Base-by-base conservation (phyloP, 1,139 yeast species). In the Geotrichum cucujoidarum region DNA sequence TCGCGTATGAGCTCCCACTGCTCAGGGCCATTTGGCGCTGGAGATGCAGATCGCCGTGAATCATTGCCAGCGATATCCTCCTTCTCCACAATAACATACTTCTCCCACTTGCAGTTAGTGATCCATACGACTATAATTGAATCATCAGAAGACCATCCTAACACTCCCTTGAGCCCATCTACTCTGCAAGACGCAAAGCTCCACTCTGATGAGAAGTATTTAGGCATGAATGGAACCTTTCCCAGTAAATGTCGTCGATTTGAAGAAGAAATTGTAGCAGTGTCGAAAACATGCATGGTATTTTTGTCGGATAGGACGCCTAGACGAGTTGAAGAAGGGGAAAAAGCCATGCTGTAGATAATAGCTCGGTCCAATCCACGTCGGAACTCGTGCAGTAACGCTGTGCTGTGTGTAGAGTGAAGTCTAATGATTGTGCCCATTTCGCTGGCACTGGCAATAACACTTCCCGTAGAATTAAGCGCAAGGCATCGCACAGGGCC, bases 261-360 rank as follows among this genome's bases (percentile, higher is more conserved):
- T 10, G 57, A 50, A 5, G 64, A 54, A 4, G 56, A 45, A 4
- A 82, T 68, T 5, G 56, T 55, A 6, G 62, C 53, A 10, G 68
- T 59, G 59, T 82, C 84, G 66, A 80, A 92, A 4, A 92, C 77
- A 67, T 92, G 98, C 49, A 92, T 68, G 0, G 97, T 92, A 57
- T 79, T 83, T 63, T 92, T 92, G 66, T 88, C 96, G 13, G 95
- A 83, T 31, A 92, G 71, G 2, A 88, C 90, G 0, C 97, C 97
- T 47, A 92, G 69, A 57, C 80, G 78, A 6, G 80, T 66, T 45
- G 87, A 89, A 54, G 81, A 76, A 18, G 85, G 90, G 6, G 89
- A 82, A 63, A 92, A 89, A 49, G 80, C 81, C 84, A 92, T 83
- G 11, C 94, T 83, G 38, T 84, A 84, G 5, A 92, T 77, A 17